Base-by-base conservation (phyloP, 2,329 filamentous ascomycete species). In the Metarhizium guizhouense region DNA sequence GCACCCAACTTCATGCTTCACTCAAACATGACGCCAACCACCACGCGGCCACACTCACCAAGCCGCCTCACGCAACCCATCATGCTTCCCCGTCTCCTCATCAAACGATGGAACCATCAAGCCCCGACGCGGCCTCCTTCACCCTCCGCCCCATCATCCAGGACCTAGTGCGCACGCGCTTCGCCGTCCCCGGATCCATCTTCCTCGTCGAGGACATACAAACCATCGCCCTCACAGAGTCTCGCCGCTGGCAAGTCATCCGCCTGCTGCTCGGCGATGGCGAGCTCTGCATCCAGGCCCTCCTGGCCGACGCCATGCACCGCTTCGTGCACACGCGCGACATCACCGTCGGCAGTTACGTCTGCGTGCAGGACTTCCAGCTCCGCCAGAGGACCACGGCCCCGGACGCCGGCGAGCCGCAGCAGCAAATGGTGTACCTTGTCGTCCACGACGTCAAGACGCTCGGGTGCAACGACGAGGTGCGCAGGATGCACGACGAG, bases 251-350 rank as follows among this genome's bases (percentile, higher is more conserved):
- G 71, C 74, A 77, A 36, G 68, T 70, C 2, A 62, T 81, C 1
- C 71, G 78, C 2, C 59, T 83, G 11, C 54, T 82, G 0, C 71
- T 83, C 0, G 76, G 79, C 42, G 80, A 83, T 59, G 78, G 79
- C 1, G 70, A 76, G 60, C 64, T 81, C 3, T 81, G 76, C 59
- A 71, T 83, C n/a, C 79, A 83, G 63, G 78, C 77, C 0, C 64
- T 83, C 7, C 63, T 82, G 47, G 65, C 67, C 6, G 66, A 71
- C 1, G 71, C 72, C 50, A 70, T 78, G 66, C 78, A 82, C 52
- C 69, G 72, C 4, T 72, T 78, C n/a, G 68, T 80, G 8, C 72
- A 79, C 45, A 64, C 63, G 1, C 73, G 72, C 2, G 70, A 74
- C n/a, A 61, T 82, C 40, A 67, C 66, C 4, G 67, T 76, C 11